phyloP scores from a whole-genome alignment of 2,329 filamentous ascomycete species.

The Stemphylium beticola region DNA sequence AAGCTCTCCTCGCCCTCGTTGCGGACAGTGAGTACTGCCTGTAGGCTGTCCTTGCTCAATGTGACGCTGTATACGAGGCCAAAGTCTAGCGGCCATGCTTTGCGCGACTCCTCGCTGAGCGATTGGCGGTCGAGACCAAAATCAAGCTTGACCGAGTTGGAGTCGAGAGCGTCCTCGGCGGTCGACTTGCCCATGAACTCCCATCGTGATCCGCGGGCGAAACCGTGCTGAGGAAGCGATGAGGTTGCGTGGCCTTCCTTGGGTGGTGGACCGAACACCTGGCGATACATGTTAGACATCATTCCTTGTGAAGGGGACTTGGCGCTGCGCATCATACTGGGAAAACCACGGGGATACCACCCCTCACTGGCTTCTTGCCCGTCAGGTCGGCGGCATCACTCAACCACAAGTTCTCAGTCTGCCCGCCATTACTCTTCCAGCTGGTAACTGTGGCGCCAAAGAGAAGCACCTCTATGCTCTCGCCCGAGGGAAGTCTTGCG shows the following conservation, averaged over 20 bases:
- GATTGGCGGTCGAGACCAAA: slow-evolving; percentile 83
- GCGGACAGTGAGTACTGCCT: slow-evolving; percentile 82
- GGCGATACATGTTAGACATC: slow-evolving; percentile 14
- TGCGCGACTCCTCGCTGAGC: slow-evolving; percentile 70
- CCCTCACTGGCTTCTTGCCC: slow-evolving; percentile 86
- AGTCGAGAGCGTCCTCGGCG: slow-evolving; percentile 62
- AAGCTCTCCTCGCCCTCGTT: slow-evolving; percentile 85
- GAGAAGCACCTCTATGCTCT: slow-evolving; percentile 85
- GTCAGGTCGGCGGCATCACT: slow-evolving; percentile 82
- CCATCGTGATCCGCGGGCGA: slow-evolving; percentile 89
- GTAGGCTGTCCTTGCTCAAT: slow-evolving; percentile 73
- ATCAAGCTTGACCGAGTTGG: slow-evolving; percentile 82
- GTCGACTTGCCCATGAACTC: slow-evolving; percentile 90
- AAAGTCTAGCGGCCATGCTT: slow-evolving; percentile 86
- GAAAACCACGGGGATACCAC: slow-evolving; percentile 91
- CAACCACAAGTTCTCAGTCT: slow-evolving; percentile 81
- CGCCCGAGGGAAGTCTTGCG: slow-evolving; percentile 83
- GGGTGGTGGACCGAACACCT: slow-evolving; percentile 83
- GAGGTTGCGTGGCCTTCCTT: slow-evolving; percentile 78
- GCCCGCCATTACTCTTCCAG: slow-evolving; percentile 82
- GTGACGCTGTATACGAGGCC: slow-evolving; percentile 93
- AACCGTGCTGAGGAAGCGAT: slow-evolving; percentile 88
- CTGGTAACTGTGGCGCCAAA: slow-evolving; percentile 90
- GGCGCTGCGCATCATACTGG: slow-evolving; percentile 65
- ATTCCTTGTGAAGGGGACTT: not conserved